A percentile compares a stretch with the other conserved stretches of the same genome.
These are phyloP conservation scores for Aspergillus sp. DNA, from an alignment of 2,329 filamentous ascomycete species.

Conservation along the genomic window DNA sequence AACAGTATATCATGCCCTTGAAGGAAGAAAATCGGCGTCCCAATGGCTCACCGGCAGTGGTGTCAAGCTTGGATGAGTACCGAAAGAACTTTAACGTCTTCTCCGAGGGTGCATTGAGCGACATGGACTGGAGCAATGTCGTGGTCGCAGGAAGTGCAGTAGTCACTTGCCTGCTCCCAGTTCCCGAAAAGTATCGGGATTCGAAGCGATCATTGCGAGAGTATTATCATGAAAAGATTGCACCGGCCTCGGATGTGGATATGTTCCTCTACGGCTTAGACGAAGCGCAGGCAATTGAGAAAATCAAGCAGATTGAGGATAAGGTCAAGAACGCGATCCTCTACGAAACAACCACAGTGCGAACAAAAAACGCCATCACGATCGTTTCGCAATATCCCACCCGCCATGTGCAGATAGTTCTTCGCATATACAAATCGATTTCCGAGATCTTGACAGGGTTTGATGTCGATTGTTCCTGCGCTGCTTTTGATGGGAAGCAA, in stretches of 20 bases:
- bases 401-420: conserved; percentile 81
- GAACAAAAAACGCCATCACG: conserved; percentile 85
- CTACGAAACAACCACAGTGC: conserved; percentile 78
- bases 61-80: conserved; percentile 68
- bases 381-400: conserved; percentile 83
- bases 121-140: conserved; percentile 80
- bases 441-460: conserved; percentile 86
- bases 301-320: conserved; percentile 79
- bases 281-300: conserved; percentile 75
- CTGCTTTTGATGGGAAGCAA: conserved; percentile 76
- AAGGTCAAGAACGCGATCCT: conserved; percentile 75
- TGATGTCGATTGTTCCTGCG: conserved; percentile 82
- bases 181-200: conserved; percentile 61
- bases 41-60: conserved; percentile 67
- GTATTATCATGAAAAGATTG: conserved; percentile 81
- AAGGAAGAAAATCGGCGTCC: conserved; percentile 58
- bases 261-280: conserved; percentile 80
- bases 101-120: conserved; percentile 73
- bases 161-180: conserved; percentile 73
- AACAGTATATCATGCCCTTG: conserved; percentile 40
- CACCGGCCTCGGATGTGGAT: conserved; percentile 83
- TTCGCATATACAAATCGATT: conserved; percentile 80
- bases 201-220: conserved; percentile 64
- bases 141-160: conserved; percentile 80
- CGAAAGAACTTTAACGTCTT: conserved; percentile 79